Evolutionary conservation across 106 monocot species (phyloP), one percentile per base, ranked within the genome.

Genomic region (Apostasia ramifera): DNA sequence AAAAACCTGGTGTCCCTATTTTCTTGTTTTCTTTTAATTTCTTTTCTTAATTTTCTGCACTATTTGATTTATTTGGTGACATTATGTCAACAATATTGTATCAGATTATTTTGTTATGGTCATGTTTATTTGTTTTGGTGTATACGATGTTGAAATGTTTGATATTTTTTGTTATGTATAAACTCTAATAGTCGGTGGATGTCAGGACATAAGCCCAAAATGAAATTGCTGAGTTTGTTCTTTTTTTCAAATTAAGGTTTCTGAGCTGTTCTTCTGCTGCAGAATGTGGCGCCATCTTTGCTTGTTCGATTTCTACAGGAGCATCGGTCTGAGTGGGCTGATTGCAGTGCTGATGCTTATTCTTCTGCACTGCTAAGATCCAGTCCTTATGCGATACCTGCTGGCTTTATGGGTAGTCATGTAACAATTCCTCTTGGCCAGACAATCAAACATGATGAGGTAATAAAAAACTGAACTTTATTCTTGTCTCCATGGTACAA

Each of bases 301-400:
- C 84, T 94, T 57, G 86, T 94, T 46, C 79, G 84, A 3, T 94
- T 94, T 61, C 41, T 94, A 53, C 77, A 90, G 76, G 93, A 94
- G 68, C 93, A 94, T 67, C 86, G 93, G 1, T 90, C 89, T 57
- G 89, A 94, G 51, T 94, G 93, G 93, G 86, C 93, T 48, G 93
- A 94, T 56, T 80, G 77, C 66, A 78, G 80, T 55, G 80, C 82
- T 66, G 93, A 94, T 79, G 75, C 82, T 40, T 92, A 88, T 72
- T 86, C 85, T 59, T 74, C 89, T 68, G 78, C 93, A 3, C 84
- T 86, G 53, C 45, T 90, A 71, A 83, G 77, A 68, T 74, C 86
- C 26, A 81, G 84, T 9, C 80, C 89, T 4, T 93, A 70, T 78
- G 77, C 85, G 1, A 70, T 85, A 45, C 88, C 92, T 26, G 81